A percentile compares a stretch with the other conserved stretches of the same genome.
These are phyloP conservation scores for Penicillium maclennaniae DNA, from an alignment of 495 filamentous ascomycete species.

Conservation along the genomic window DNA sequence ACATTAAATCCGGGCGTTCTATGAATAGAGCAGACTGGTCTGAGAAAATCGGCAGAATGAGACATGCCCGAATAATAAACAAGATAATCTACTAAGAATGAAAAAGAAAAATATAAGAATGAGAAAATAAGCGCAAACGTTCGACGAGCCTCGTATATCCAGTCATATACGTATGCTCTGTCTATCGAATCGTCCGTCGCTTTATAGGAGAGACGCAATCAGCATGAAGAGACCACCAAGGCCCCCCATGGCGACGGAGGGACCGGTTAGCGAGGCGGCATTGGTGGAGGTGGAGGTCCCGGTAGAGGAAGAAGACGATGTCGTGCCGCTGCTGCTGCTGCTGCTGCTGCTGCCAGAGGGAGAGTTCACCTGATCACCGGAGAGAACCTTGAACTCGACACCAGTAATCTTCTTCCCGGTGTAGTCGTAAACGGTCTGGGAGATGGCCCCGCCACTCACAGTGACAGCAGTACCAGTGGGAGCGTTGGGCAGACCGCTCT, in stretches of 20 bases:
- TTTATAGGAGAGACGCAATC: constrained; percentile 23
- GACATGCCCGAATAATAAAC: constrained; percentile 18
- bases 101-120: background rate
- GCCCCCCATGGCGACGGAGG: constrained; percentile 20
- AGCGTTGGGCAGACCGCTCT: constrained; percentile 50
- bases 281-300: constrained; percentile 27
- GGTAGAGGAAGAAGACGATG: constrained; percentile 37
- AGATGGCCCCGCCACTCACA: constrained; percentile 50
- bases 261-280: constrained; percentile 18
- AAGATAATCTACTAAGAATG: constrained; percentile 7
- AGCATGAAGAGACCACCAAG: constrained; percentile 27
- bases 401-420: constrained; percentile 50
- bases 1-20: background rate
- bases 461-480: constrained; percentile 54
- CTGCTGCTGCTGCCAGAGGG: constrained; percentile 46
- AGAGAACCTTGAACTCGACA: constrained; percentile 51
- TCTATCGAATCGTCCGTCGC: background rate
- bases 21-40: constrained; percentile 1
- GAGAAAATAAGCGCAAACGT: background rate
- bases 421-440: constrained; percentile 51
- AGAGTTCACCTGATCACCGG: constrained; percentile 50
- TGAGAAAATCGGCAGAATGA: constrained; percentile 3
- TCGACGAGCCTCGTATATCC: background rate
- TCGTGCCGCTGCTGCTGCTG: constrained; percentile 24
- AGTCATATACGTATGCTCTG: background rate